A percentile compares a stretch with the other conserved stretches of the same genome.
These are phyloP conservation scores for Jaapia argillacea DNA, from an alignment of 768 basidiomycete species.

Conservation along the genomic window DNA sequence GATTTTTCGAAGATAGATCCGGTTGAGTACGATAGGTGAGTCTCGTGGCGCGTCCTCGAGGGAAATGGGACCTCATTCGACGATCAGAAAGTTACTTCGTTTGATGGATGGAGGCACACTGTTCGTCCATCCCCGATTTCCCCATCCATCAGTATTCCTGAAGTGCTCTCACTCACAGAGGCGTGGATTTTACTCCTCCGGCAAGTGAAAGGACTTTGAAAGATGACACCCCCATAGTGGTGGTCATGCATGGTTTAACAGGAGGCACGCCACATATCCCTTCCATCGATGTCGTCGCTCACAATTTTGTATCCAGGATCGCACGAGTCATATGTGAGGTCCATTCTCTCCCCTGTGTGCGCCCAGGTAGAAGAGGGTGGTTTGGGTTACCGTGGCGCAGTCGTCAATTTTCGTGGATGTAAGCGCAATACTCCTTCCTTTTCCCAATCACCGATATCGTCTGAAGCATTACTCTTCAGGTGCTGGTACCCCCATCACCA, in stretches of 20 bases:
- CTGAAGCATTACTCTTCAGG: constrained; percentile 31
- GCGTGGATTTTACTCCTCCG: constrained; percentile 54
- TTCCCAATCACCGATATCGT: constrained; percentile 3
- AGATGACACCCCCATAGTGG: constrained; percentile 40
- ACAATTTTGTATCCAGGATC: constrained; percentile 44
- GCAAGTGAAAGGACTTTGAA: constrained; percentile 14
- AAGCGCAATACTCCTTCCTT: constrained; percentile 20
- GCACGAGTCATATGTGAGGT: constrained; percentile 84
- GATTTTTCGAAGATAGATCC: constrained; percentile 9
- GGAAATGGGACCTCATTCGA: not conserved
- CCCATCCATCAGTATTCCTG: constrained; percentile 1
- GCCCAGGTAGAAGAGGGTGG: constrained; percentile 69
- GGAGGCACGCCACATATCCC: constrained; percentile 25
- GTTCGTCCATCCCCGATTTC: constrained; percentile 25
- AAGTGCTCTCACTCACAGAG: constrained; percentile 25
- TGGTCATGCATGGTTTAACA: constrained; percentile 40
- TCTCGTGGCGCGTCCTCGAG: not conserved
- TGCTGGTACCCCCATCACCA: constrained; percentile 78
- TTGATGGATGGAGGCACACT: constrained; percentile 56
- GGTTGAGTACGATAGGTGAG: constrained; percentile 8
- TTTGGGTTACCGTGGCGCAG: constrained; percentile 81
- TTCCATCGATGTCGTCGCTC: not conserved
- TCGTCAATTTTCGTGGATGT: constrained; percentile 93
- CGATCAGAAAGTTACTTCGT: constrained; percentile 32
- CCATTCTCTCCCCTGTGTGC: constrained; percentile 67